Conservation (phyloP, 2,329 filamentous ascomycete genomes). For the Aotearoamyces nothofagi region DNA sequence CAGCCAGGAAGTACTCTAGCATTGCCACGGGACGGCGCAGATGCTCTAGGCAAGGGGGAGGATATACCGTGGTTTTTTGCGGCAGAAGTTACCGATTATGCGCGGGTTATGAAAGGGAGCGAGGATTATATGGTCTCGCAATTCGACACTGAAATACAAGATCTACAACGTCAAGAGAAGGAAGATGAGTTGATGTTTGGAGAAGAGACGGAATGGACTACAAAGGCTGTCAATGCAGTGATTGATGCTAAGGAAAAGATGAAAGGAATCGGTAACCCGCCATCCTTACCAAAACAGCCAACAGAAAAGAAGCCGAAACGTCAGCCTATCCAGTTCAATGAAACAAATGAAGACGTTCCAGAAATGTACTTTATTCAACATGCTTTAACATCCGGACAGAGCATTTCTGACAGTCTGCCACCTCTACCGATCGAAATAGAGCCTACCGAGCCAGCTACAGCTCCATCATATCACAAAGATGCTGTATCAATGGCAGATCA, state of each 20-base stretch:
- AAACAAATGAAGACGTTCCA: constrained; percentile 27
- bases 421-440: too few species aligned
- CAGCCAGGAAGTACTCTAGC: constrained; percentile 71
- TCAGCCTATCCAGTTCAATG: constrained; percentile 32
- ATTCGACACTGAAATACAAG: constrained; percentile 63
- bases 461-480: not conserved
- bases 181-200: constrained; percentile 88
- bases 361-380: constrained; percentile 35
- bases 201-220: constrained; percentile 85
- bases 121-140: constrained; percentile 75
- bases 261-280: constrained; percentile 50
- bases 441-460: constrained; percentile 7
- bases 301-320: constrained; percentile 29
- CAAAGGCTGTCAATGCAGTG: constrained; percentile 65
- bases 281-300: constrained; percentile 33
- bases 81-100: constrained; percentile 87
- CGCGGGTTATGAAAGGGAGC: constrained; percentile 87
- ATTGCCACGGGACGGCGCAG: constrained; percentile 64
- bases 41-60: constrained; percentile 51
- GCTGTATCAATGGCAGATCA: not conserved
- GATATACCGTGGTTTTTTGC: constrained; percentile 92
- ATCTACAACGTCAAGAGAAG: constrained; percentile 60
- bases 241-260: constrained; percentile 63
- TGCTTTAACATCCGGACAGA: constrained; percentile 27
- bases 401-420: constrained; percentile 12